phyloP scores from a whole-genome alignment of 2,329 filamentous ascomycete genomes.

The Stemphylium vesicarium region DNA sequence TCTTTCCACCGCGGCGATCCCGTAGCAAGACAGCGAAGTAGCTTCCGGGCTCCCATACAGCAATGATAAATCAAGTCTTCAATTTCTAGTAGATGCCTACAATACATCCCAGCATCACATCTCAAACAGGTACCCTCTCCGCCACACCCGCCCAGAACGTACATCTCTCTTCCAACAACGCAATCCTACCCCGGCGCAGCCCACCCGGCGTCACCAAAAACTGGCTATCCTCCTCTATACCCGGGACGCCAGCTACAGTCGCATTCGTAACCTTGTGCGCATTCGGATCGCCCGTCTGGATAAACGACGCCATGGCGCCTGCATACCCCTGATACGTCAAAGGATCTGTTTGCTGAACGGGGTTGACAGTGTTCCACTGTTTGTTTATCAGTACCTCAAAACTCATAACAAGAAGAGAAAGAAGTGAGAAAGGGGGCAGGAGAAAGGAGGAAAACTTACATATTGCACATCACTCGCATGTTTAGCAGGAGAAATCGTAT shows the following conservation, averaged over 20 bases:
- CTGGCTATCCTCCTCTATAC: constrained; percentile 52
- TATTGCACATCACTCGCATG: constrained; percentile 62
- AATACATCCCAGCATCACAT: background rate
- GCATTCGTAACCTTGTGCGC: constrained; percentile 60
- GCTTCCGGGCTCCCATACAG: background rate
- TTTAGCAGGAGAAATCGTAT: constrained; percentile 64
- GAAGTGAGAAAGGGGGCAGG: background rate
- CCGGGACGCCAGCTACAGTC: constrained; percentile 55
- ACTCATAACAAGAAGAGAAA: background rate
- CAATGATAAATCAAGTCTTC: background rate
- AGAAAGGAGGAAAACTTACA: constrained; percentile 52
- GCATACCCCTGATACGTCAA: constrained; percentile 63
- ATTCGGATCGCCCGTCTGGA: constrained; percentile 66
- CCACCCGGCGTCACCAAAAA: constrained; percentile 59
- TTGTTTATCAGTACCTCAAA: constrained; percentile 5
- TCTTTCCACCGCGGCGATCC: too few relatives aligned
- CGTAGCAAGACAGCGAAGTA: too few relatives aligned
- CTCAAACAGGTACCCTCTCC: constrained; percentile 54
- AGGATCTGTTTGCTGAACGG: constrained; percentile 59
- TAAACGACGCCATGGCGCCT: constrained; percentile 66
- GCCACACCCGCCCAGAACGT: constrained; percentile 61
- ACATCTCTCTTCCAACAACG: constrained; percentile 56
- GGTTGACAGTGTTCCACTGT: constrained; percentile 63
- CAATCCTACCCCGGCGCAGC: constrained; percentile 51
- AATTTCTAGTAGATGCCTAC: background rate